Evolutionary conservation across 2,329 filamentous ascomycete genomes (phyloP), one percentile per base, ranked within the genome.

Genomic region (Talaromyces atroroseus): DNA sequence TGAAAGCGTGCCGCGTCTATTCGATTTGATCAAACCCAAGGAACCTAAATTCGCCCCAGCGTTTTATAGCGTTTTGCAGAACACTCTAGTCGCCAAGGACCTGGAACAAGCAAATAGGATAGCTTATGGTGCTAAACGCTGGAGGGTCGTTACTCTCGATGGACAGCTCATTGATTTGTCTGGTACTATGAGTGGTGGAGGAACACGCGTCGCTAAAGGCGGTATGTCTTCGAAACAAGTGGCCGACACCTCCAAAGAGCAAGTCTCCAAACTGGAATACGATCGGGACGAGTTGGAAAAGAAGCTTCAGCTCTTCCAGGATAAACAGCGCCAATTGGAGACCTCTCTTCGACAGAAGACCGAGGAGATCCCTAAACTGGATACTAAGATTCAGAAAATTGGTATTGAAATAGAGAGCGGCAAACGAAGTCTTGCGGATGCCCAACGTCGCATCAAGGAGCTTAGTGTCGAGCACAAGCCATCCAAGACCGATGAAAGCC

Each of bases 101-200:
- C 82, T 99, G 14, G 86, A 89, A n/a, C 94, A 99, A 71, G 95
- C 94, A 1, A 96, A 97, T 73, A 86, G 94, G 48, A 96, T 99
- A 62, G 94, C 94, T 7, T 99, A 97, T 66, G 92, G 94, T 44
- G 89, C 89, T 47, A 89, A 86, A 76, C 80, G 94, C 71, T 99
- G 94, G 94, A 86, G 94, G 62, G 94, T 99, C 2, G 94, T 99
- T 42, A 99, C 94, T 0, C 82, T 99, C 2, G 90, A 92, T 59
- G 94, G 94, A 49, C 92, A 96, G 71, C 81, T 99, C 52, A 97
- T 99, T 63, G 94, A 99, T 76, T 95, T 95, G 70, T 96, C 92
- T 1, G 94, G 94, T 79, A 97, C 94, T 36, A 97, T 99, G 94
- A 96, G 90, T 58, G 94, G 94, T 78, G 94, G 94, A 79, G 94